Base-by-base conservation (phyloP, 2,329 filamentous ascomycete genomes). In the Trichoderma atroviride region DNA sequence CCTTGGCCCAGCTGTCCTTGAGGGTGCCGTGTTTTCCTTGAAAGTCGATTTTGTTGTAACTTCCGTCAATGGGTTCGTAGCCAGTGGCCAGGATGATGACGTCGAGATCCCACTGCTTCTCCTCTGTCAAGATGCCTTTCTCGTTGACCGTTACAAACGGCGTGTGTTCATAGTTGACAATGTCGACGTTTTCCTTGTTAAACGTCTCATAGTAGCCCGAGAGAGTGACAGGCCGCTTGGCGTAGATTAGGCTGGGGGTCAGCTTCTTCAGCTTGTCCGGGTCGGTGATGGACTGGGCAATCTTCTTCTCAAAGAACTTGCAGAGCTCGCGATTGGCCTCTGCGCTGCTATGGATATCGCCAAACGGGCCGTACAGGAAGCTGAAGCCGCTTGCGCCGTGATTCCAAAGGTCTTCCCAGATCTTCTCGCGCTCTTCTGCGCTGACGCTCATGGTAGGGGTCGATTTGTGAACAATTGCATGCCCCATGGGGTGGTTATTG, bases 391-490 rank as follows among this genome's bases (percentile, higher is more conserved):
- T 62, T 16, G 37, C n/a, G 7, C 43, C 37, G 6, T 43, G 19
- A 7, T 52, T 14, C 59, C 59, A 62, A 22, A 33, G 19, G 0
- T 27, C 29, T 9, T 62, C 40, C 5, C 47, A 62, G 40, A 62
- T 43, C 16, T 43, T 27, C 29, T 62, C 40, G 40, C 59, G 59
- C 40, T 62, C 59, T 24, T 62, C 40, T 5, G 40, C 27, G 24
- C 59, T 62, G 19, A 62, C 59, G 19, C 59, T 62, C 59, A 62
- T 62, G 7, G 59, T 19, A 7, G 59, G 59, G 11, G 43, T 50
- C 0, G 59, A 52, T 6, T 43, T 62, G 37, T 62, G 24, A 5
- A 24, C 9, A 5, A 62, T 11, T 3, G 47, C 31, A 2, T 62
- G 59, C 4, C 37, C 59, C 14, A 43, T 19, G 4, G 29, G 43